phyloP scores from a whole-genome alignment of 2,329 filamentous ascomycete species.

The Ophiostoma perfectum region DNA sequence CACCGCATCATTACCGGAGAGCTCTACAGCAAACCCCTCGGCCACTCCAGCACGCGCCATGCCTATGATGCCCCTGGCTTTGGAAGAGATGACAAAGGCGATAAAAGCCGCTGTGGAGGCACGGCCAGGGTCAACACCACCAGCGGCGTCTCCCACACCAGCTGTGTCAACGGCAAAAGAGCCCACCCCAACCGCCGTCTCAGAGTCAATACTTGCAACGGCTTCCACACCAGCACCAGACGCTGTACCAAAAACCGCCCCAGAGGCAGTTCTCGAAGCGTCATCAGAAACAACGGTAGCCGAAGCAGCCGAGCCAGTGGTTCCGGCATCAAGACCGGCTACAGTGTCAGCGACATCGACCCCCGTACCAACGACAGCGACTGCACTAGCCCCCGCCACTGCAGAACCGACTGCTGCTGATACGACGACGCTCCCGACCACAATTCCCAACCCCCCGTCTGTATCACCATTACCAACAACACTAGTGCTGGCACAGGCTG shows the following conservation, averaged over 20 bases:
- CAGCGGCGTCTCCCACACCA: not conserved
- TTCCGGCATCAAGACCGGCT: not conserved
- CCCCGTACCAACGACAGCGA: not conserved
- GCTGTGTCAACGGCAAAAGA: not conserved
- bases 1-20: not conserved
- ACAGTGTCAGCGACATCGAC: not conserved
- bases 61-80: not conserved
- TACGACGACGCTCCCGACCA: not conserved
- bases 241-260: not conserved
- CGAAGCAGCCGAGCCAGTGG: not conserved
- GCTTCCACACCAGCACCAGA: not conserved
- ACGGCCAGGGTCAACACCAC: conserved; percentile 9
- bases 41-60: not conserved
- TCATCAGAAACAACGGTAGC: not conserved
- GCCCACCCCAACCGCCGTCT: not conserved
- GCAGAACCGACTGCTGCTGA: not conserved
- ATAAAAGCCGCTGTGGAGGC: conserved; percentile 7
- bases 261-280: not conserved
- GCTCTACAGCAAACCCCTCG: not conserved
- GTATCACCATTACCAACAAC: not conserved
- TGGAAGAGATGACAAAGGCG: not conserved
- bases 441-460: not conserved
- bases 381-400: not conserved
- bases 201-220: not conserved
- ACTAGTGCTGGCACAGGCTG: not conserved